Evolutionary conservation across 768 basidiomycete species (phyloP), one percentile per base, ranked within the genome.

Genomic region (Lentinula edodes): DNA sequence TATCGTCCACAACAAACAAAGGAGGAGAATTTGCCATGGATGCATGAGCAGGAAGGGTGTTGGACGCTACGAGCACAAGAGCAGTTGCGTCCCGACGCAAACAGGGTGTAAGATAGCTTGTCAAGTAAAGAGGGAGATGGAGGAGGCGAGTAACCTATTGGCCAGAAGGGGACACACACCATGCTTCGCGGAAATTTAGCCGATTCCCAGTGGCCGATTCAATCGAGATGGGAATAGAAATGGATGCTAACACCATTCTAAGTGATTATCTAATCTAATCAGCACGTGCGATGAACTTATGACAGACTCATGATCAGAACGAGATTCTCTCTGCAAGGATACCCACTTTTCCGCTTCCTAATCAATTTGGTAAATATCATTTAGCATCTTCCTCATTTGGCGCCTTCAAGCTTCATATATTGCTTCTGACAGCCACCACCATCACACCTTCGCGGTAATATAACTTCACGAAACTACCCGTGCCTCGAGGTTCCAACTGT

Each of bases 1-100:
- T 83, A 69, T 90, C 84, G 71, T 87, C 82, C 66, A 91, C 75
- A 62, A 71, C 65, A 72, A 89, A 76, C 56, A 66, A 62, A 52
- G 69, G 69, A 52, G 66, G 64, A 55, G 69, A 61, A 66, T 73
- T 68, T 42, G 74, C 75, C 78, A 79, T 82, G 64, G 50, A 67
- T 38, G 59, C 64, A 68, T 66, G 62, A 53, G 59, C 52, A 53
- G 35, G 35, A 50, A 39, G 10, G 16, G 12, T 2, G 38, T 39
- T 39, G 38, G 7, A 39, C 13, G 38, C 38, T 39, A 13, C 13
- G 7, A 13, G 13, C 7, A 13, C 7, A 13, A 39, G 38, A 39
- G 38, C 28, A 39, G n/a, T 15, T 20, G 46, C 46, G 46, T 48
- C 46, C 46, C 12, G 46, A 48, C 43, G 46, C 46, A n/a, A 23